phyloP scores from a whole-genome alignment of 495 filamentous ascomycete genomes.

The Trichoderma reesei region DNA sequence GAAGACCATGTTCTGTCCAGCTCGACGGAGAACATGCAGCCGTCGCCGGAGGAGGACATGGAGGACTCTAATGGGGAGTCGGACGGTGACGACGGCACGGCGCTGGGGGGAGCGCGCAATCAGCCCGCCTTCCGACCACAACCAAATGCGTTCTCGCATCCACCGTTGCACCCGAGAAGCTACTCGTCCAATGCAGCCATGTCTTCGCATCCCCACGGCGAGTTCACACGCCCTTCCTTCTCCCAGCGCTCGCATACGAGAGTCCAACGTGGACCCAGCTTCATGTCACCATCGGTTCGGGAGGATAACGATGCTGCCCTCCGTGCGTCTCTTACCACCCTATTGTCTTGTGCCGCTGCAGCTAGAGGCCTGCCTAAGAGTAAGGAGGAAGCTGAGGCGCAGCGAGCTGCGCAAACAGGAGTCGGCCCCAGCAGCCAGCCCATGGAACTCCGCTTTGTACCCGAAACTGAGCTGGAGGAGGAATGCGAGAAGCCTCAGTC shows the following conservation, averaged over 20 bases:
- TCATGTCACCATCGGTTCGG: constrained; percentile 67
- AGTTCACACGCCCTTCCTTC: constrained; percentile 30
- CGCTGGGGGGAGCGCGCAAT: constrained; percentile 50
- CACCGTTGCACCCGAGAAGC: constrained; percentile 45
- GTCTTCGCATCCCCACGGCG: constrained; percentile 28
- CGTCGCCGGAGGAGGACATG: constrained; percentile 21
- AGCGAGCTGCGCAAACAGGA: constrained; percentile 20
- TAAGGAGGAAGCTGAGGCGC: constrained; percentile 25
- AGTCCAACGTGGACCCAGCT: constrained; percentile 42
- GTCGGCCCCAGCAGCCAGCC: constrained; percentile 40
- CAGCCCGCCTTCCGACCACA: constrained; percentile 65
- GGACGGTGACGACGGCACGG: constrained; percentile 70
- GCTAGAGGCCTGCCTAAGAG: constrained; percentile 70
- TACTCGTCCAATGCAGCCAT: constrained; percentile 37
- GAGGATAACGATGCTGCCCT: constrained; percentile 90
- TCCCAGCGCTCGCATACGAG: constrained; percentile 29
- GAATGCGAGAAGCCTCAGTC: constrained; percentile 18
- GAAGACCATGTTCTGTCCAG: constrained; percentile 76
- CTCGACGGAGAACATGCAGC: constrained; percentile 65
- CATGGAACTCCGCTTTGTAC: constrained; percentile 54
- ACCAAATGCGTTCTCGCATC: constrained; percentile 84
- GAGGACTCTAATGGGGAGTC: constrained; percentile 34
- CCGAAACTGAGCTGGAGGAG: constrained; percentile 61
- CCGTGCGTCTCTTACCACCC: constrained; percentile 81
- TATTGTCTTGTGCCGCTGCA: constrained; percentile 87